Percentiles rank a stretch among this genome's conserved stretches.
These are phyloP conservation scores for Acacia melanoxylon DNA, from an alignment of 306 rosid genomes.

Conservation along the genomic window DNA sequence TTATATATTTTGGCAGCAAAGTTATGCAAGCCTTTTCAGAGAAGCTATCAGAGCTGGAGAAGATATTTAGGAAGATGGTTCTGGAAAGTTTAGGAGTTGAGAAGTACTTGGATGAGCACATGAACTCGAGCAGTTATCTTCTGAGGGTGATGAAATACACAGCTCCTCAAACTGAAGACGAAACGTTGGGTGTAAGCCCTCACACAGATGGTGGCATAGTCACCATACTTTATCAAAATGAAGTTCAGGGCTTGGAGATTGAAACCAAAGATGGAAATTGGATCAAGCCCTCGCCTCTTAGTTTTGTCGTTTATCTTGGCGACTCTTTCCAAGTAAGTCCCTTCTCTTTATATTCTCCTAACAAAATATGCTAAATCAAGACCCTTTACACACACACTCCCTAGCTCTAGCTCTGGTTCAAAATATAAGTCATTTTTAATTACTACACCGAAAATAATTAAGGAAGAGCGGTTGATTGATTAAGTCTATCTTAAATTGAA, in stretches of 20 bases:
- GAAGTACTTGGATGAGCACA: conserved; percentile 72
- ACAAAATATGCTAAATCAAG: neutral
- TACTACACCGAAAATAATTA: too few relatives aligned
- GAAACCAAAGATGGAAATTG: conserved; percentile 73
- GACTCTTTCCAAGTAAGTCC: conserved; percentile 56
- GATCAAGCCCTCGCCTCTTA: conserved; percentile 59
- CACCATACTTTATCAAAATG: conserved; percentile 65
- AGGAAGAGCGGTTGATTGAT: too few relatives aligned
- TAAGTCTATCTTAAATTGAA: too few relatives aligned
- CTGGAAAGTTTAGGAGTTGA: conserved; percentile 72
- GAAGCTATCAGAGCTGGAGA: conserved; percentile 58
- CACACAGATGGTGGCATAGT: conserved; percentile 78
- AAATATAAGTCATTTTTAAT: too few relatives aligned
- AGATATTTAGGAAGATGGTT: conserved; percentile 65
- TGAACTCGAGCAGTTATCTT: conserved; percentile 65
- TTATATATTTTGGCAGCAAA: conserved; percentile 48
- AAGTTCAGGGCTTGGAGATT: conserved; percentile 67
- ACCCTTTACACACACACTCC: neutral
- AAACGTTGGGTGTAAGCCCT: conserved; percentile 52
- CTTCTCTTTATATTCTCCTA: neutral
- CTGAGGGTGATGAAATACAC: conserved; percentile 67
- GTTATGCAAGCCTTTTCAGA: conserved; percentile 51
- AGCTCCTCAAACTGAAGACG: conserved; percentile 55
- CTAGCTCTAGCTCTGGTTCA: too few relatives aligned
- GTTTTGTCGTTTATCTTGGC: conserved; percentile 62